Percentiles rank a stretch among this genome's conserved stretches.
Evolutionary conservation across 495 filamentous ascomycete genomes (phyloP).

Genomic region (Podospora sp.): DNA sequence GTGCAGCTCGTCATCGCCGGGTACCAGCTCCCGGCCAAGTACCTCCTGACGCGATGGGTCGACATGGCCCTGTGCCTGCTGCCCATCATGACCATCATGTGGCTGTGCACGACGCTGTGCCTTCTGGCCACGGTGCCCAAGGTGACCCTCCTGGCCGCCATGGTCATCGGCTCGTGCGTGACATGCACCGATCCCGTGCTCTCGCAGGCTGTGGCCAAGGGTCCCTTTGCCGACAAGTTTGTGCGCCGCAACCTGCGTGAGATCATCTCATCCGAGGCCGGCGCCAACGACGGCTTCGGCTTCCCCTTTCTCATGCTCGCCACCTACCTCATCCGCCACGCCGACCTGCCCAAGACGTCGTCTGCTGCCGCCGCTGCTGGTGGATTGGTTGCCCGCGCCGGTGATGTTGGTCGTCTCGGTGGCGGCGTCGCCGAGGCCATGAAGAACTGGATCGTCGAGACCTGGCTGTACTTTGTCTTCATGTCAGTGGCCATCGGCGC

Average conservation of each 20-base stretch:
- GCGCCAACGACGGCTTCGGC: conserved; percentile 63
- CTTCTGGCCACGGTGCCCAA: conserved; percentile 71
- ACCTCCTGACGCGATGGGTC: conserved; percentile 74
- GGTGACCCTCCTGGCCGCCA: conserved; percentile 49
- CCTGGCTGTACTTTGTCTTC: conserved; percentile 65
- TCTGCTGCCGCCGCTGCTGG: not conserved
- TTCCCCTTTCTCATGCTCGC: conserved; percentile 63
- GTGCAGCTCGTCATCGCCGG: conserved; percentile 75
- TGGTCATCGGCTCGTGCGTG: conserved; percentile 64
- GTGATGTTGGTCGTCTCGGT: conserved; percentile 31
- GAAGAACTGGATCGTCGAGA: conserved; percentile 78
- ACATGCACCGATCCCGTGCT: conserved; percentile 65
- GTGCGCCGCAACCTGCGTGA: conserved; percentile 60
- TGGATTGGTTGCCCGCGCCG: conserved; percentile 49
- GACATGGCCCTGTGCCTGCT: conserved; percentile 74
- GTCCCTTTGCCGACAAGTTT: conserved; percentile 63
- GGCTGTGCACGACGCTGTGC: conserved; percentile 73
- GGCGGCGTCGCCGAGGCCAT: conserved; percentile 68
- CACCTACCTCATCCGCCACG: conserved; percentile 57
- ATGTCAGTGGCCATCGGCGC: conserved; percentile 64
- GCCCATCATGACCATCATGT: conserved; percentile 86
- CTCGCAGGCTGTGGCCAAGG: conserved; percentile 64
- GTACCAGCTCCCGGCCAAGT: conserved; percentile 81
- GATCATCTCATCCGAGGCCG: conserved; percentile 64
- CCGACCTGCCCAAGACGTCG: conserved; percentile 37